Conservation (phyloP, 495 filamentous ascomycete genomes). For the Tetracladium marchalianum region DNA sequence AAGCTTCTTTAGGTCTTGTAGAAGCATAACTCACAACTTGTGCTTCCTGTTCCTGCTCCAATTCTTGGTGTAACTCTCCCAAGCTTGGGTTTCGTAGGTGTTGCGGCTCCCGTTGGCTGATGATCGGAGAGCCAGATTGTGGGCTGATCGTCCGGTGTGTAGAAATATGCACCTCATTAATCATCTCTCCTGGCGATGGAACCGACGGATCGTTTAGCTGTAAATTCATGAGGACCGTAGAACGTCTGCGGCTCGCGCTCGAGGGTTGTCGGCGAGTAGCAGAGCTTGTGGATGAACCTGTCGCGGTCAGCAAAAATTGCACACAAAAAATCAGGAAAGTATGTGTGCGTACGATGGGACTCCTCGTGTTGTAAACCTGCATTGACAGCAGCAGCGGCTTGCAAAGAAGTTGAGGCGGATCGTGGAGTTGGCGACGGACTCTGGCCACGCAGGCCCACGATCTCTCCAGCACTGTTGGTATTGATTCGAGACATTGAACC, state of each 20-base stretch:
- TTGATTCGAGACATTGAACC: slow-evolving; percentile 32
- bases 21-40: slow-evolving; percentile 57
- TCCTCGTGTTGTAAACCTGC: slow-evolving; percentile 56
- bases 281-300: slow-evolving; percentile 46
- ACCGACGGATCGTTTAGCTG: slow-evolving; percentile 58
- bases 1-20: background rate
- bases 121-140: slow-evolving; percentile 46
- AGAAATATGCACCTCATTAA: slow-evolving; percentile 29
- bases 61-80: slow-evolving; percentile 90
- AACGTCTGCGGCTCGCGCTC: slow-evolving; percentile 51
- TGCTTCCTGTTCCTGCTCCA: slow-evolving; percentile 91
- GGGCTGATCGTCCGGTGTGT: slow-evolving; percentile 47
- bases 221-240: slow-evolving; percentile 62
- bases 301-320: slow-evolving; percentile 1
- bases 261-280: slow-evolving; percentile 42
- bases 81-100: slow-evolving; percentile 64
- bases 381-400: slow-evolving; percentile 60
- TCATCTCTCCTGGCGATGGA: slow-evolving; percentile 55
- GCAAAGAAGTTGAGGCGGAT: slow-evolving; percentile 51
- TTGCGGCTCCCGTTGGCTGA: slow-evolving; percentile 47
- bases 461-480: slow-evolving; percentile 22
- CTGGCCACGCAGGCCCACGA: slow-evolving; percentile 25
- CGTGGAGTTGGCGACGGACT: slow-evolving; percentile 45
- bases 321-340: background rate
- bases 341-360: slow-evolving; percentile 33